Percentiles rank a stretch among this genome's conserved stretches.
Conservation (phyloP, 2,329 filamentous ascomycete genomes). For the Fusarium sp. region DNA sequence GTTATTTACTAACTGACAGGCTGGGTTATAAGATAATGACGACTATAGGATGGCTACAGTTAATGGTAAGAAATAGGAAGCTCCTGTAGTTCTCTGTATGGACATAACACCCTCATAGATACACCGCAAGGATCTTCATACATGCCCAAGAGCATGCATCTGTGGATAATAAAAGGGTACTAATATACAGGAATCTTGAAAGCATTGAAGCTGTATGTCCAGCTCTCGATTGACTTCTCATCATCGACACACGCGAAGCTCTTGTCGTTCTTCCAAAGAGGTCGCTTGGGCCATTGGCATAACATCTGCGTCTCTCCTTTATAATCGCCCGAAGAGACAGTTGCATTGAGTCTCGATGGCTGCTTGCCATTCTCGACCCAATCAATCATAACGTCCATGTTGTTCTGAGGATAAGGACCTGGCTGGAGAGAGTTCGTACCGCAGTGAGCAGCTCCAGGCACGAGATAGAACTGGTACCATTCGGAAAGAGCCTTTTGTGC, state of each 20-base stretch:
- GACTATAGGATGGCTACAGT: too few relatives aligned
- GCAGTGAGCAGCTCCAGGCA: conserved; percentile 3
- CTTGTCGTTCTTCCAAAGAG: neutral
- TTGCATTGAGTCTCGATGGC: neutral
- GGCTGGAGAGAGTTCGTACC: neutral
- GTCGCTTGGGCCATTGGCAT: conserved; percentile 1
- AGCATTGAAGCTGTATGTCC: neutral
- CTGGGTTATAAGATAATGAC: too few relatives aligned
- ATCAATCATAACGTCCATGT: conserved; percentile 2
- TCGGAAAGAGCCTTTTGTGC: neutral
- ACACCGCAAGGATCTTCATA: neutral
- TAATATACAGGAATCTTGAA: neutral
- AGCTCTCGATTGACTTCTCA: neutral
- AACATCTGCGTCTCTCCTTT: conserved; percentile 7
- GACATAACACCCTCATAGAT: too few relatives aligned
- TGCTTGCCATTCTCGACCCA: conserved; percentile 2
- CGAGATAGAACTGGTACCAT: conserved; percentile 7
- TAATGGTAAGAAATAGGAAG: too few relatives aligned
- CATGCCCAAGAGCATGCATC: neutral
- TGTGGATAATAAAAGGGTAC: too few relatives aligned
- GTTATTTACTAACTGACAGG: too few relatives aligned
- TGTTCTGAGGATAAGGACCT: conserved; percentile 1
- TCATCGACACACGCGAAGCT: neutral
- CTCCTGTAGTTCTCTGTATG: too few relatives aligned
- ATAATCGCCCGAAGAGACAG: neutral